A percentile compares a stretch with the other conserved stretches of the same genome.
phyloP scores from a whole-genome alignment of 2,329 filamentous ascomycete genomes.

The Macrophomina phaseolina region DNA sequence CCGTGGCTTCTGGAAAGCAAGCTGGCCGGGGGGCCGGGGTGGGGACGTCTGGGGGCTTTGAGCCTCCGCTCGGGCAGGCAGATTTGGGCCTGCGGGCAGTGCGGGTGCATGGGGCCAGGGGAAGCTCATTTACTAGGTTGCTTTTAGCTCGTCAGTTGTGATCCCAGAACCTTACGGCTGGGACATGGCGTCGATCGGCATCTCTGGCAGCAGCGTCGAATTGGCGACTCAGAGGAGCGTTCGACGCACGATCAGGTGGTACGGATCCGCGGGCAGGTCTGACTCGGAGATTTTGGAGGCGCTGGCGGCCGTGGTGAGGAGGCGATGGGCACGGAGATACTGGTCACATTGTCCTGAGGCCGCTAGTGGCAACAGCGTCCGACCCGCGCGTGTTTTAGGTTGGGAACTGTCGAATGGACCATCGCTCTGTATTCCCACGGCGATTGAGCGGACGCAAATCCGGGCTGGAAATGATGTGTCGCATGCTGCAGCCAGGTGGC shows the following conservation, averaged over 20 bases:
- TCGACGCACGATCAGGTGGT: conserved; percentile 10
- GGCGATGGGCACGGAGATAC: background rate
- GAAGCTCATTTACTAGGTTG: conserved; percentile 20
- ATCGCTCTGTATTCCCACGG: conserved; percentile 14
- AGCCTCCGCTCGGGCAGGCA: conserved; percentile 17
- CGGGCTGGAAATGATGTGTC: conserved; percentile 24
- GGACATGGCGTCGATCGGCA: conserved; percentile 27
- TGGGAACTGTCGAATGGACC: conserved; percentile 4
- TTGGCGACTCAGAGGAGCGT: background rate
- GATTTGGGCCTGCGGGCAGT: background rate
- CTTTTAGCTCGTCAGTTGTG: conserved; percentile 25
- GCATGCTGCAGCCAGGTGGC: conserved; percentile 17
- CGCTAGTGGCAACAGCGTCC: background rate
- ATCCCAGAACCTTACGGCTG: conserved; percentile 25
- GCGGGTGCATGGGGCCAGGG: conserved; percentile 22
- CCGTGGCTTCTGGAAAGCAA: conserved; percentile 23
- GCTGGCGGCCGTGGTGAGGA: background rate
- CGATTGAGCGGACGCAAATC: conserved; percentile 19
- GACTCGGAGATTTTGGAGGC: conserved; percentile 20
- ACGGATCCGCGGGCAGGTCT: conserved; percentile 10
- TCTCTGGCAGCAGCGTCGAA: conserved; percentile 21
- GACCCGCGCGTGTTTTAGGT: conserved; percentile 25
- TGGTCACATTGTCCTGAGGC: conserved; percentile 17
- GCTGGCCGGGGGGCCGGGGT: background rate
- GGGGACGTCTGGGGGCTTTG: background rate